Conservation (phyloP, 23 red algal genomes). For the Cyanidiococcus yangmingshanensis region DNA sequence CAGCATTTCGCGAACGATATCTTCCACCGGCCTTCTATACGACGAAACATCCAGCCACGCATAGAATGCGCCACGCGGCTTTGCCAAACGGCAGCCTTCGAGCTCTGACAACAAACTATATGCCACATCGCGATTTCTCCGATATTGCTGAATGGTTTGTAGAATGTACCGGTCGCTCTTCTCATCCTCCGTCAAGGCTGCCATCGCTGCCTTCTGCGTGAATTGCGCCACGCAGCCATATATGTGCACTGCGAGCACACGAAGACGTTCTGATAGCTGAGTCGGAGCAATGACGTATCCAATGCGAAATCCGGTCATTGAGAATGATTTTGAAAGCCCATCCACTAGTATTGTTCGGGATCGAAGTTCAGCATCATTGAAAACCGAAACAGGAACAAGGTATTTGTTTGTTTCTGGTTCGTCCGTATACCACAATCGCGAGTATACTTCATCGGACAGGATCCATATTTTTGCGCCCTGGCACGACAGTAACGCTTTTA, state of each 20-base stretch:
- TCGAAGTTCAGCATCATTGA: constrained; percentile 41
- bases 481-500: constrained; percentile 33
- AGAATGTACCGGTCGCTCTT: constrained; percentile 30
- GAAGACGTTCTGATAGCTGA: constrained; percentile 48
- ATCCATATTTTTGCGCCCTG: constrained; percentile 47
- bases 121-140: constrained; percentile 57
- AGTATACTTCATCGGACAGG: constrained; percentile 85
- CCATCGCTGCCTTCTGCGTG: constrained; percentile 63
- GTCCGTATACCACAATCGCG: constrained; percentile 38
- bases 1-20: constrained; percentile 48
- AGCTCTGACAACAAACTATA: constrained; percentile 55
- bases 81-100: constrained; percentile 37
- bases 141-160: constrained; percentile 39
- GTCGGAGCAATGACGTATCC: constrained; percentile 75
- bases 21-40: constrained; percentile 28
- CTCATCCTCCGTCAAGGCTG: constrained; percentile 40
- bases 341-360: constrained; percentile 80
- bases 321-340: constrained; percentile 90
- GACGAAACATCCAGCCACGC: constrained; percentile 60
- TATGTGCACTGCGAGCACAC: constrained; percentile 55
- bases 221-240: constrained; percentile 85
- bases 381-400: constrained; percentile 23
- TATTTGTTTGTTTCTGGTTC: background rate
- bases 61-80: constrained; percentile 88
- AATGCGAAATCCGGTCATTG: constrained; percentile 92